A percentile compares a stretch with the other conserved stretches of the same genome.
phyloP scores from a whole-genome alignment of 352 stramenopile species.

The Pythium brassicae region DNA sequence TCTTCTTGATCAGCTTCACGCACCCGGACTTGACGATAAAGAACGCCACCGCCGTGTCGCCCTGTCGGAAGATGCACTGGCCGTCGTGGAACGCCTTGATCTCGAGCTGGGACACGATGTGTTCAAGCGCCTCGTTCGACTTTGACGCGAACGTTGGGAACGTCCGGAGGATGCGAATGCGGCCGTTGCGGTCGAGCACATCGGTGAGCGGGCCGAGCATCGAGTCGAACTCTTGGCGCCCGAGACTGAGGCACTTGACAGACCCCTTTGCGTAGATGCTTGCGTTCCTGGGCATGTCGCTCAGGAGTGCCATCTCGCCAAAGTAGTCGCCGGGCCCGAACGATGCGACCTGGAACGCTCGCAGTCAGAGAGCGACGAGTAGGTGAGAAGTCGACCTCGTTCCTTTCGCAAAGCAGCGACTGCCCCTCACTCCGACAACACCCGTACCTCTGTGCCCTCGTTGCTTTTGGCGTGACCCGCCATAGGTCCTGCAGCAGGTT shows the following conservation, averaged over 20 bases:
- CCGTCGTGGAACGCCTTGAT: slow-evolving; percentile 73
- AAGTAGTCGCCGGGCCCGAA: slow-evolving; percentile 84
- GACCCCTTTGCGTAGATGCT: slow-evolving; percentile 57
- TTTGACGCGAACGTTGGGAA: slow-evolving; percentile 50
- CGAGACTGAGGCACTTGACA: slow-evolving; percentile 69
- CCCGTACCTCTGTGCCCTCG: slow-evolving; percentile 5
- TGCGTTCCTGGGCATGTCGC: slow-evolving; percentile 79
- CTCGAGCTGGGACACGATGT: slow-evolving; percentile 67
- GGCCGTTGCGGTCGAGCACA: slow-evolving; percentile 67
- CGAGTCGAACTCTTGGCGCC: slow-evolving; percentile 68
- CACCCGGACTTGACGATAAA: slow-evolving; percentile 79
- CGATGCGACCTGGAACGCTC: slow-evolving; percentile 35
- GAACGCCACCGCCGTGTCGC: slow-evolving; percentile 51
- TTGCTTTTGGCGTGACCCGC: background rate
- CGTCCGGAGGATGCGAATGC: slow-evolving; percentile 60
- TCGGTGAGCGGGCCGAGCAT: slow-evolving; percentile 73
- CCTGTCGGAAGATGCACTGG: slow-evolving; percentile 56
- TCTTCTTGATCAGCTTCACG: slow-evolving; percentile 65
- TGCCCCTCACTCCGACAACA: too few relatives aligned
- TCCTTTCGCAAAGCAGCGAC: too few relatives aligned
- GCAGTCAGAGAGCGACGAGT: background rate
- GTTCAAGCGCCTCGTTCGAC: slow-evolving; percentile 62
- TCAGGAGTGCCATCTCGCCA: slow-evolving; percentile 90
- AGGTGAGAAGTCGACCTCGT: background rate
- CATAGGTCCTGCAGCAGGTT: slow-evolving; percentile 1